Base-by-base conservation (phyloP, 2,329 filamentous ascomycete genomes). In the Truncatella angustata region DNA sequence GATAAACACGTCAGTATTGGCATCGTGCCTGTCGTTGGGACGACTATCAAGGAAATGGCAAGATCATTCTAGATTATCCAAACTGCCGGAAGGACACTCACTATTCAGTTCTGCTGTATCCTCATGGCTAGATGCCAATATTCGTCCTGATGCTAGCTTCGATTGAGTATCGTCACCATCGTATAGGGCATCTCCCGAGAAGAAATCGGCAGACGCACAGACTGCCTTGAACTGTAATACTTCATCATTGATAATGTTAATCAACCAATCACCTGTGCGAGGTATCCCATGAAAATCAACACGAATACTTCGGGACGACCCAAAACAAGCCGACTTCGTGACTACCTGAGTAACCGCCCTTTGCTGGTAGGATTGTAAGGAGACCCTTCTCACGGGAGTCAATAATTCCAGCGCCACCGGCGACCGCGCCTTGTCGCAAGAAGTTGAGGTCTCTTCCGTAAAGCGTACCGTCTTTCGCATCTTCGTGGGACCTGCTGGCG, bases 161-260 rank as follows among this genome's bases (percentile, higher is more conserved):
- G 60, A 57, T 7, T 39, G 43, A 18, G 62, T 36, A 4, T 63
- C 39, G 5, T 47, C 43, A 3, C 60, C 39, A 5, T 63, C 42
- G 6, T 47, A 48, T 3, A 30, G 14, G 14, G 48, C 14, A 18
- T 45, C 26, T 23, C 62, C 57, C 35, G 46, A 23, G 11, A 55
- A 24, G 16, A 68, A 62, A 52, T 66, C 56, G 26, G 57, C 59
- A 1, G 63, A 58, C 1, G 60, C 35, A 36, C 63, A 67, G 11
- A 60, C 54, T 7, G 50, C 53, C 30, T 40, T 34, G 20, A 68
- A 60, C 47, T 63, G 49, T 14, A 68, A 37, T 3, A 28, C 52
- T 21, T 60, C 51, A 14, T 60, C 56, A 2, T 51, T 52, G 14
- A 60, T 56, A 40, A 68, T 66, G 28, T 54, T 44, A 10, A 54